Evolutionary conservation across 305 asterid species (phyloP), one percentile per base, ranked within the genome.

Genomic region (Fraxinus velutina): DNA sequence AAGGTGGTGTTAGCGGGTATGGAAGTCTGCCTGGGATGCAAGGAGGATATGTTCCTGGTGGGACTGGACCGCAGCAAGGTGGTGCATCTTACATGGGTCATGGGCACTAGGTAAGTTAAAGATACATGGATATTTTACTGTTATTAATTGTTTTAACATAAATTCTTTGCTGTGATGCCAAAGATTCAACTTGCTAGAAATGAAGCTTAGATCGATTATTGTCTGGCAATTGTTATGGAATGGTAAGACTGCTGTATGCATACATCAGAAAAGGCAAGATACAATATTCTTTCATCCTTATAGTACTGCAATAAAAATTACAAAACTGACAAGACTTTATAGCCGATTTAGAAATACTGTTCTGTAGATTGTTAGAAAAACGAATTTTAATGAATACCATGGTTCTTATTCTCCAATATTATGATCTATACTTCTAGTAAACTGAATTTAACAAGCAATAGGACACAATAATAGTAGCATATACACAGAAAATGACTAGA

Each of bases 71-170:
- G 0, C 94, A 88, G 83, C 97, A 95, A 82, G 97, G 98, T 85
- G 97, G 97, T 87, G 93, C 93, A 0, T 93, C 94, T 57, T 93
- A 93, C 92, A 90, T 92, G 89, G 97, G 97, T 50, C 94, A 89
- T 79, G 97, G 97, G 83, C 94, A 83, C 88, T 95, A 95, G 94
- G 94, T 88, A 85, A 82, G 87, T 78, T 3, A 9, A 83, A 87
- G 88, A 91, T 90, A 82, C 50, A 66, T 78, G 42, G 32, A 52
- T 55, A 13, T 70, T 27, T 10, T 27, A 17, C 33, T 77, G 52
- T 44, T 37, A 4, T 57, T 12, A 4, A 39, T 60, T 13, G 5
- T 9, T 10, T 29, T 36, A 47, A 19, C 77, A 7, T 27, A 17
- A 10, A 6, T 37, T 21, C 21, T 75, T 71, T 9, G 27, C 21